Evolutionary conservation across 305 asterid species (phyloP), one percentile per base, ranked within the genome.

Genomic region (Fraxinus xanthoxyloides): DNA sequence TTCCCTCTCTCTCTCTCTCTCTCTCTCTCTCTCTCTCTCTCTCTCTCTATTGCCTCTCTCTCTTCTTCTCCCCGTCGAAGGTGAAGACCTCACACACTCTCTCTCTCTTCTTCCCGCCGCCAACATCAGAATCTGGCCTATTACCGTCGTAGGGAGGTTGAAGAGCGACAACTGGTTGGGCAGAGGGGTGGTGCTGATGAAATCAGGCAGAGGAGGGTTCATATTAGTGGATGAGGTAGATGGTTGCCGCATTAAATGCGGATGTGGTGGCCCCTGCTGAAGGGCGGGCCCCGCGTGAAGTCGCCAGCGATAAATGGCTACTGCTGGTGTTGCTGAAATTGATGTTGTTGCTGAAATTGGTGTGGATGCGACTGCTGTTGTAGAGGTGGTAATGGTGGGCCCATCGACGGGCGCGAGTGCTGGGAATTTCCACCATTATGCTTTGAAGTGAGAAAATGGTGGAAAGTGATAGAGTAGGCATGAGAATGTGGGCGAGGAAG

Each of bases 171-270:
- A 87, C 87, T 63, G 90, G 90, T 83, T 85, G 97, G 76, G 85
- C 89, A 34, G 90, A 82, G 2, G 88, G 89, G 73, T 90, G 96
- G 76, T 90, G 85, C 32, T 78, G 85, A 69, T 90, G 96, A 84
- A 92, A 43, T 92, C 98, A 31, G 89, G 85, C 46, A 85, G 91
- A n/a, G 85, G 88, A 82, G 93, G 84, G 80, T 91, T 93, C 51
- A 94, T 90, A 48, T 92, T 90, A 69, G 94, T 85, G 81, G 98
- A 94, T 51, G 98, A 94, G 75, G 97, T 95, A 19, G 98, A 93
- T 12, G 94, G 93, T 87, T 92, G 98, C 28, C 98, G 93, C 93
- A 92, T 92, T 85, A 95, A 85, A 82, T 89, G 92, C 3, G 88
- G 92, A 51, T 87, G 97, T 17, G 92, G 95, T 2, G 95, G 94